Evolutionary conservation across 2,329 filamentous ascomycete species (phyloP), one percentile per base, ranked within the genome.

Genomic region (Fusarium torreyae): DNA sequence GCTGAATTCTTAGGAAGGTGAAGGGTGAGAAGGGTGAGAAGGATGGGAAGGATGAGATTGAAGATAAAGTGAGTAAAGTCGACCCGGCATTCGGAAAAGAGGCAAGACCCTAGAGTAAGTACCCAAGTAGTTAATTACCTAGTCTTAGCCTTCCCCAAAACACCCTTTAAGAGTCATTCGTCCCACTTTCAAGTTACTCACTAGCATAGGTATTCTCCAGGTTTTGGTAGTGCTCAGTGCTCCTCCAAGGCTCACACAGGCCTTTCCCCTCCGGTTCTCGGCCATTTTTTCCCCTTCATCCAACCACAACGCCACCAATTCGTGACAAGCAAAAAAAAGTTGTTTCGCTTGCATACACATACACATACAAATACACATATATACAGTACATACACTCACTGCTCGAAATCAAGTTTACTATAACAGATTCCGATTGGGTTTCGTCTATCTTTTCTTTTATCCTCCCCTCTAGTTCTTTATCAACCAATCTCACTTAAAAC

Each of bases 191-290:
- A 39, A 52, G 18, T 28, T 48, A 31, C 45, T 50, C 33, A 43
- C 56, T 66, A 46, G 28, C 3, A 15, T 57, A 38, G 44, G 44
- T 39, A 50, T 46, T 59, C 54, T 58, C 53, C 65, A 55, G 48
- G 33, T 43, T 43, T 56, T 56, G 44, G 34, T 31, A 43, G 24
- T 50, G 11, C 18, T 50, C 17, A 34, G 14, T 24, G 22, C 24
- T 45, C 44, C 44, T 39, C 22, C 46, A 60, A 60, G 63, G 52
- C 63, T 70, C 50, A 55, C 44, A 20, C 26, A 42, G 22, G 39
- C 38, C 33, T 43, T 43, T 31, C 39, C 18, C 42, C 68, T 70
- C 68, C 68, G 68, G 63, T 70, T 62, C 49, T 70, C 68, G 68
- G 68, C 66, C 68, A 62, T 51, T 58, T 65, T 60, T 46, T 11